Evolutionary conservation across 2,329 filamentous ascomycete genomes (phyloP).

Genomic region (Fusarium sp.): DNA sequence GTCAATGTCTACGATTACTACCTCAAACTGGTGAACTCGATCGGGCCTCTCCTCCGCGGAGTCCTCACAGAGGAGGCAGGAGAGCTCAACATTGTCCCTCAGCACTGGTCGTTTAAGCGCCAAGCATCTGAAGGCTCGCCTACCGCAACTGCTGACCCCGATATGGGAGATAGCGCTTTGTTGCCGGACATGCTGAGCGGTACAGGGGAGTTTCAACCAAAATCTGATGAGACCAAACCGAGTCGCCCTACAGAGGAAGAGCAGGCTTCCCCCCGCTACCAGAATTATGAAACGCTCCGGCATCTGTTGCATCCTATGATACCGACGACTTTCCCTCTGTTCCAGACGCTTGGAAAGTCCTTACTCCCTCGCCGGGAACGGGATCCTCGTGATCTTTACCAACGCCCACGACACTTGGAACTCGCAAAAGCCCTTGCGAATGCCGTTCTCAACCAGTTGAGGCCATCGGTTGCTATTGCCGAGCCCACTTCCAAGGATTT

Average conservation of each 20-base stretch:
- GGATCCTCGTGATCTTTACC: conserved; percentile 67
- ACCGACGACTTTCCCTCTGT: conserved; percentile 83
- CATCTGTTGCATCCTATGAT: conserved; percentile 83
- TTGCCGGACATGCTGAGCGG: conserved; percentile 50
- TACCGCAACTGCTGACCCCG: conserved; percentile 37
- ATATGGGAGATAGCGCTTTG: conserved; percentile 47
- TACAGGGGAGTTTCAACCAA: conserved; percentile 45
- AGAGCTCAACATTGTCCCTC: conserved; percentile 78
- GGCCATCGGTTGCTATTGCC: conserved; percentile 56
- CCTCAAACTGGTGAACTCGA: conserved; percentile 74
- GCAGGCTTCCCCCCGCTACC: conserved; percentile 58
- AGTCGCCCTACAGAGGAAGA: conserved; percentile 57
- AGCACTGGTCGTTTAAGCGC: conserved; percentile 66
- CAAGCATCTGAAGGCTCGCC: conserved; percentile 45
- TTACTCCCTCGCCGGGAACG: conserved; percentile 77
- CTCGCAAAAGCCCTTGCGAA: conserved; percentile 76
- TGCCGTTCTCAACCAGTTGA: conserved; percentile 75
- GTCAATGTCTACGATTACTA: conserved; percentile 91
- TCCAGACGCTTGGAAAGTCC: conserved; percentile 86
- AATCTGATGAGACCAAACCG: conserved; percentile 39
- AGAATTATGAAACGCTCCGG: conserved; percentile 83
- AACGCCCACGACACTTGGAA: conserved; percentile 64
- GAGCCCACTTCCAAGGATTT: conserved; percentile 72
- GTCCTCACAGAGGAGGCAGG: conserved; percentile 88
- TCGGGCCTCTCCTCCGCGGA: conserved; percentile 82